Conservation (phyloP, 805 yeast species). For the Starmera caribaea region DNA sequence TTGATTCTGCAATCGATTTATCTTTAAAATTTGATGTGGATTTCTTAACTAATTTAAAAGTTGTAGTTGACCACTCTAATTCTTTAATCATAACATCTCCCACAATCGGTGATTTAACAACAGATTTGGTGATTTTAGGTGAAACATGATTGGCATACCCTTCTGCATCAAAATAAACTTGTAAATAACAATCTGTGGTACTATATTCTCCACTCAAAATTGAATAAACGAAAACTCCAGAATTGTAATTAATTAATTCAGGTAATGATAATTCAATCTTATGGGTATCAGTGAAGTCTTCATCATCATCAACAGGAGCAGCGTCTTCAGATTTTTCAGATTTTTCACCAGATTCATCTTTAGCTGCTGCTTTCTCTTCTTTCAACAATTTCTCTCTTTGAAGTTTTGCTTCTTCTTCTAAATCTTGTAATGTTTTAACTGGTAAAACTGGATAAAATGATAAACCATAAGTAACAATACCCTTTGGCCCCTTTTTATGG, state of each 20-base stretch:
- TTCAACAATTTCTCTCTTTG: slow-evolving; percentile 18
- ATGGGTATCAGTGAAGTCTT: slow-evolving; percentile 22
- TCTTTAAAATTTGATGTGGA: slow-evolving; percentile 43
- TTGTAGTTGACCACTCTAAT: slow-evolving; percentile 59
- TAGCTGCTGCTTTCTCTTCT: slow-evolving; percentile 10
- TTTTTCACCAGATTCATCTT: slow-evolving; percentile 1
- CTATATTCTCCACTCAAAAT: slow-evolving; percentile 49
- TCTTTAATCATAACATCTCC: slow-evolving; percentile 76
- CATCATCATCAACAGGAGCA: slow-evolving; percentile 26
- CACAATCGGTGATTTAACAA: slow-evolving; percentile 34
- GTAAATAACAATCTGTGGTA: slow-evolving; percentile 53
- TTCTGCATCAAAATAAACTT: slow-evolving; percentile 66
- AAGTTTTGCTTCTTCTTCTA: slow-evolving; percentile 25
- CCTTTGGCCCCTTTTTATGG: slow-evolving; percentile 75
- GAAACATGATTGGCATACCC: slow-evolving; percentile 58
- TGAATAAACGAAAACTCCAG: slow-evolving; percentile 72
- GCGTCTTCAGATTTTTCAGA: slow-evolving; percentile 25
- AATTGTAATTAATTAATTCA: slow-evolving; percentile 45
- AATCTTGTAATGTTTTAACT: slow-evolving; percentile 69
- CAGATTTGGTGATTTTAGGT: slow-evolving; percentile 31
- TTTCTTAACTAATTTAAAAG: slow-evolving; percentile 53
- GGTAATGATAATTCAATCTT: slow-evolving; percentile 46
- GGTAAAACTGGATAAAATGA: slow-evolving; percentile 81
- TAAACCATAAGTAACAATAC: slow-evolving; percentile 60
- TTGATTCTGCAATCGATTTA: slow-evolving; percentile 49